phyloP scores from a whole-genome alignment of 345 rosid genomes.

The Populus euphratica region DNA sequence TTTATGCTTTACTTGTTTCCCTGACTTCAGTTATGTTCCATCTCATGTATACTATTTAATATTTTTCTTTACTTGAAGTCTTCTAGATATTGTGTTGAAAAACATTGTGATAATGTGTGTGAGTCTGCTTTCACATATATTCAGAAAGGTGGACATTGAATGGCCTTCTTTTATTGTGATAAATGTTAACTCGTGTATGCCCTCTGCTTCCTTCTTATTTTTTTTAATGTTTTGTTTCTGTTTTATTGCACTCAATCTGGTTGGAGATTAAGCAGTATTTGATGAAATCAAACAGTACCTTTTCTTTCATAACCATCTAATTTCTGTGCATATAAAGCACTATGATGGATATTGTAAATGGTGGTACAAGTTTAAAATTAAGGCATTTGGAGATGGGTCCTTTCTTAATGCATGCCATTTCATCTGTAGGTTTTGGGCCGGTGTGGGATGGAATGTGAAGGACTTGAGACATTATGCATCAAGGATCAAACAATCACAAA shows the following conservation, averaged over 20 bases:
- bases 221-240: not conserved
- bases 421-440: constrained; percentile 54
- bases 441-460: constrained; percentile 69
- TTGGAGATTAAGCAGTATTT: not conserved
- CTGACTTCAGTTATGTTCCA: not conserved
- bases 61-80: not conserved
- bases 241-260: not conserved
- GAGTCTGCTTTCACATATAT: not conserved
- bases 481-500: constrained; percentile 71
- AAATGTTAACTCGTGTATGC: not conserved
- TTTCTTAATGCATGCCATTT: constrained; percentile 14
- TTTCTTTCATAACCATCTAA: not conserved
- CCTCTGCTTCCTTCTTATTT: not conserved
- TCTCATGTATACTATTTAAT: not conserved
- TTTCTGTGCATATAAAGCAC: not conserved
- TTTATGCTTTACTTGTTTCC: not conserved
- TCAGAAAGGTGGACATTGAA: not conserved
- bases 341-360: constrained; percentile 7
- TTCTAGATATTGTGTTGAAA: not conserved
- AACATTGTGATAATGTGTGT: not conserved
- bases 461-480: constrained; percentile 59
- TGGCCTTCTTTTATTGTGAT: not conserved
- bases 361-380: not conserved
- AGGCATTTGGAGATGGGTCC: constrained; percentile 3
- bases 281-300: not conserved